Evolutionary conservation across 2,329 filamentous ascomycete genomes (phyloP), one percentile per base, ranked within the genome.

Genomic region (Exophiala aquamarina): DNA sequence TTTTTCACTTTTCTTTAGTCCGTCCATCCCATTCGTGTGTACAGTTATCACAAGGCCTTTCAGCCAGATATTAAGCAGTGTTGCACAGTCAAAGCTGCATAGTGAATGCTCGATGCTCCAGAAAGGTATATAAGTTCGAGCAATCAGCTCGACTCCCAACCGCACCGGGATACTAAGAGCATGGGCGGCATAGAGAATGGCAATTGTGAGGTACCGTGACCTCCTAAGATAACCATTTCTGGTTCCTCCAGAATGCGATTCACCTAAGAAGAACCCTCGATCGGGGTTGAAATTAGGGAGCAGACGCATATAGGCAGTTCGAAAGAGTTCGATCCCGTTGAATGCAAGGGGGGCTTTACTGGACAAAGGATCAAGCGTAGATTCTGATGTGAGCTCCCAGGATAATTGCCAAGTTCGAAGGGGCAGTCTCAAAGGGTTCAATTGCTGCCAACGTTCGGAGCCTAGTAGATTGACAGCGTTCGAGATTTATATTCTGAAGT

Each of bases 61-160:
- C 5, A 63, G 38, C 60, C 61, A 63, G 44, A 59, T 58, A 15
- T 47, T 52, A 3, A 63, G 32, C 17, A 63, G 49, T 0, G 59
- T 36, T 3, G 60, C 59, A 28, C 58, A 63, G 13, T 63, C 61
- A 13, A 62, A 35, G 2, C 54, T 57, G 34, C 60, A 60, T 1
- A 62, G 47, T 10, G 57, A 57, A 39, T 61, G 55, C 19, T 63
- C 54, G 4, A 62, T 54, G 19, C 57, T 61, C 57, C 58, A 59
- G 1, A 61, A 53, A 32, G 57, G 56, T 2, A 54, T 43, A 20
- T 59, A 53, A 20, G 49, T 59, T 3, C 46, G 53, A 2, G 56
- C 43, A 4, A 62, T 49, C 40, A 55, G 57, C 8, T 53, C 47
- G 3, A 61, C 43, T 1, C 61, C 61, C 2, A 63, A 36, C 11